phyloP scores from a whole-genome alignment of 1,284 basidiomycete species.

The Heliocybe sulcata region DNA sequence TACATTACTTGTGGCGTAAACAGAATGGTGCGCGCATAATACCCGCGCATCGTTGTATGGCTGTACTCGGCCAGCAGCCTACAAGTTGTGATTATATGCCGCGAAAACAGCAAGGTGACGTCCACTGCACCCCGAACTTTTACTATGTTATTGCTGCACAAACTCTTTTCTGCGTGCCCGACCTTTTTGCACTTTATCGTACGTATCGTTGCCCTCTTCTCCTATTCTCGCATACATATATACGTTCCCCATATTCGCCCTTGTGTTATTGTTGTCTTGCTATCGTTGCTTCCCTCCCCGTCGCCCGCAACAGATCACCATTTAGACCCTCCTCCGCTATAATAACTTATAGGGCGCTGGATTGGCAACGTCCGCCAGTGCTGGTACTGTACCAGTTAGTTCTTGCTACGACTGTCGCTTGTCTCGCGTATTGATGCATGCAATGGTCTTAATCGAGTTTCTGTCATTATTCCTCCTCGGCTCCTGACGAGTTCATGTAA shows the following conservation, averaged over 20 bases:
- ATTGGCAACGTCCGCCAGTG: neutral
- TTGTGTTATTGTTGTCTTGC: slow-evolving; percentile 1
- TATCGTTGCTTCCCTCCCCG: neutral
- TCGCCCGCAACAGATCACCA: neutral
- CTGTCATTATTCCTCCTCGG: too few relatives aligned
- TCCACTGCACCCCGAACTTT: neutral
- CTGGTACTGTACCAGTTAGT: neutral
- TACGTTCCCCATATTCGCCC: neutral
- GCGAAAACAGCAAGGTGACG: neutral
- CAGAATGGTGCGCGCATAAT: neutral
- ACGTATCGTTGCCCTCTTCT: neutral
- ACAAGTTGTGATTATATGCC: neutral
- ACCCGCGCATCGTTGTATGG: neutral
- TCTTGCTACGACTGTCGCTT: neutral
- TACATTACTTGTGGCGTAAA: neutral
- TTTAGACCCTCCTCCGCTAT: neutral
- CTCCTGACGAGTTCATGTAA: neutral
- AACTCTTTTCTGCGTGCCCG: neutral
- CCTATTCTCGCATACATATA: neutral
- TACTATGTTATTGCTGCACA: neutral
- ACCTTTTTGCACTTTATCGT: neutral
- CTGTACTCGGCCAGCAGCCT: neutral
- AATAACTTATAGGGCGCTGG: neutral
- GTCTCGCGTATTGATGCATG: neutral
- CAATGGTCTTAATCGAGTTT: neutral